Percentiles rank a stretch among this genome's conserved stretches.
Conservation (phyloP, 2,329 filamentous ascomycete species). For the Cyclaneusma minus region DNA sequence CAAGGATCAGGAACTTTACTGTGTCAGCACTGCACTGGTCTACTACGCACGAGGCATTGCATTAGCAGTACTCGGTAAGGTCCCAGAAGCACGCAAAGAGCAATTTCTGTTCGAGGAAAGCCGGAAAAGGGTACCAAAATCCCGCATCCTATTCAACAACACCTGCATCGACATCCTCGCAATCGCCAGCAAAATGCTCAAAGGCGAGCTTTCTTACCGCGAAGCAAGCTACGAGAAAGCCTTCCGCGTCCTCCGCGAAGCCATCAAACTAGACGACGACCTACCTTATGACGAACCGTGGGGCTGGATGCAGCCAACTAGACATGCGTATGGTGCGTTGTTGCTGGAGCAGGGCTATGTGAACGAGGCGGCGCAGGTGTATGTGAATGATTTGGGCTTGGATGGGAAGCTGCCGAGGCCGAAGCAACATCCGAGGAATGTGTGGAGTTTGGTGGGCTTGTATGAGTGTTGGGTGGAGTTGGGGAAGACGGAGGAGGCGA, state of each 20-base stretch:
- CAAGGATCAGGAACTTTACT: constrained; percentile 43
- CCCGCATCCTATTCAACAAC: constrained; percentile 55
- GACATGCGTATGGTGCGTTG: constrained; percentile 56
- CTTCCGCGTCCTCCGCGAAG: constrained; percentile 39
- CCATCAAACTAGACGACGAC: constrained; percentile 43
- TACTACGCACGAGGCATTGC: constrained; percentile 58
- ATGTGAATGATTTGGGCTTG: constrained; percentile 45
- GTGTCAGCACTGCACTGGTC: constrained; percentile 50
- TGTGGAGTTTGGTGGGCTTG: constrained; percentile 61
- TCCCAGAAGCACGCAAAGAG: constrained; percentile 37
- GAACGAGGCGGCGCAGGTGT: constrained; percentile 38
- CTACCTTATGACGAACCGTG: constrained; percentile 61
- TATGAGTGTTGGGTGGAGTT: constrained; percentile 50
- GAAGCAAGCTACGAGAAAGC: constrained; percentile 38
- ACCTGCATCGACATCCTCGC: constrained; percentile 45
- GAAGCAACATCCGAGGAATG: constrained; percentile 53
- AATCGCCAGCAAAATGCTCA: constrained; percentile 49
- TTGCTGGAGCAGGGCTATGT: constrained; percentile 49
- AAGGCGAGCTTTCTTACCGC: constrained; percentile 61
- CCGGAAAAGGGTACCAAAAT: constrained; percentile 32
- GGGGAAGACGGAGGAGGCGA: constrained; percentile 30
- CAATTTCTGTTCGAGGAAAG: constrained; percentile 35
- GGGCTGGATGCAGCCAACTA: constrained; percentile 65
- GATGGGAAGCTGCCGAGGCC: constrained; percentile 45
- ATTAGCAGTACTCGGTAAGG: constrained; percentile 37